These are phyloP conservation scores for Plasmodium cynomolgi DNA, from an alignment of 169 alveolate genomes.

Conservation along the genomic window DNA sequence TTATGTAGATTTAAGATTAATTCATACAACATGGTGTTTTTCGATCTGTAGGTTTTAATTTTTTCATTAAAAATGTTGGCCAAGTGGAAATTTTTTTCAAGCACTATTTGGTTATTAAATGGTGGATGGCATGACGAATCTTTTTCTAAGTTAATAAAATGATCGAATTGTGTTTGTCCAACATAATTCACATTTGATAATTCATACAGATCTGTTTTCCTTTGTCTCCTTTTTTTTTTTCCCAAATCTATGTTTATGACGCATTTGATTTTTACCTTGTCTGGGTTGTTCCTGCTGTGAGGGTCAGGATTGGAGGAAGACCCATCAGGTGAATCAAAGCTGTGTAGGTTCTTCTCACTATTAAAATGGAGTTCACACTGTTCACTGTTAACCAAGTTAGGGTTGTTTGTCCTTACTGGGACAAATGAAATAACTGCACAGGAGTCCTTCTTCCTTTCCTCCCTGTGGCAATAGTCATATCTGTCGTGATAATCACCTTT, in stretches of 20 bases:
- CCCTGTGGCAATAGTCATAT: neutral
- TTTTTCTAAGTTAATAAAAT: constrained; percentile 44
- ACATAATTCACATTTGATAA: constrained; percentile 28
- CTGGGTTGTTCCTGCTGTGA: neutral
- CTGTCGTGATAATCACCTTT: neutral
- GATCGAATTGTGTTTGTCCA: constrained; percentile 36
- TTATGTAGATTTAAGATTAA: constrained; percentile 56
- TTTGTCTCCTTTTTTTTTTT: constrained; percentile 17
- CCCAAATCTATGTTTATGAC: constrained; percentile 21
- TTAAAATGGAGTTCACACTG: neutral
- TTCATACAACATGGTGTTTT: constrained; percentile 47
- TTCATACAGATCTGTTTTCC: constrained; percentile 40
- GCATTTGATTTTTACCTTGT: constrained; percentile 25
- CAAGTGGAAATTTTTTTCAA: constrained; percentile 48
- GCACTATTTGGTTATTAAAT: constrained; percentile 48
- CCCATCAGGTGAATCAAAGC: neutral
- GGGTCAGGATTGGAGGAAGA: neutral
- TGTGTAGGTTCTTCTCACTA: neutral
- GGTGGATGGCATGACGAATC: neutral
- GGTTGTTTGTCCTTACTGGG: constrained; percentile 8
- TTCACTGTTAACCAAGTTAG: neutral
- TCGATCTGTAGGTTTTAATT: constrained; percentile 72
- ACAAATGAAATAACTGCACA: constrained; percentile 55
- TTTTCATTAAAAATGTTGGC: constrained; percentile 60
- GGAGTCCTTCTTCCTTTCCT: neutral